phyloP scores from a whole-genome alignment of 2,329 filamentous ascomycete species.

The Pyricularia grisea region DNA sequence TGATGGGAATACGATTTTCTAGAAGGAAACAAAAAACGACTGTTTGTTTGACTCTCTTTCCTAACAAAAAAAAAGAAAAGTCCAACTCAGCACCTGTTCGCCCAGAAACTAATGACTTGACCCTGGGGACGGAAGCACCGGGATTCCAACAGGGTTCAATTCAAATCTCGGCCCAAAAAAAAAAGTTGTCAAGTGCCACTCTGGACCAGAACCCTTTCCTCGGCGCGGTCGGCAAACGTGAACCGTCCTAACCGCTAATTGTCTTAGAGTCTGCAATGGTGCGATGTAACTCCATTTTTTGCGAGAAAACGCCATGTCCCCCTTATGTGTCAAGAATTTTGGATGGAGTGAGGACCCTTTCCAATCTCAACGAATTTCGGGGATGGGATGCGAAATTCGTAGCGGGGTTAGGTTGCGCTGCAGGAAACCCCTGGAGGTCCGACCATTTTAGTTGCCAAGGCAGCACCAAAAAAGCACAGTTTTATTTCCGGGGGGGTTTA shows the following conservation, averaged over 20 bases:
- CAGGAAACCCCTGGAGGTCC: neutral
- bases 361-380: neutral
- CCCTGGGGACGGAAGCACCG: neutral
- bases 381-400: neutral
- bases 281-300: neutral
- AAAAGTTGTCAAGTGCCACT: neutral
- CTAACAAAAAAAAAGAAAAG: neutral
- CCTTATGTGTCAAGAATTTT: neutral
- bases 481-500: too few relatives aligned
- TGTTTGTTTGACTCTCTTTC: neutral
- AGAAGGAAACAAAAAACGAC: neutral
- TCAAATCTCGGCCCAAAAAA: neutral
- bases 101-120: neutral
- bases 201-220: neutral
- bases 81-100: too few relatives aligned
- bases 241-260: neutral
- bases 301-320: too few relatives aligned
- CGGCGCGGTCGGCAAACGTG: neutral
- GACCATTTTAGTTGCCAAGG: neutral
- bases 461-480: too few relatives aligned
- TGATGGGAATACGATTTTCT: neutral
- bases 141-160: neutral
- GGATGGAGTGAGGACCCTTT: neutral
- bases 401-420: neutral
- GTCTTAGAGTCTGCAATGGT: neutral